These are phyloP conservation scores for Diplodia sapinea DNA, from an alignment of 2,329 filamentous ascomycete species.

Conservation along the genomic window DNA sequence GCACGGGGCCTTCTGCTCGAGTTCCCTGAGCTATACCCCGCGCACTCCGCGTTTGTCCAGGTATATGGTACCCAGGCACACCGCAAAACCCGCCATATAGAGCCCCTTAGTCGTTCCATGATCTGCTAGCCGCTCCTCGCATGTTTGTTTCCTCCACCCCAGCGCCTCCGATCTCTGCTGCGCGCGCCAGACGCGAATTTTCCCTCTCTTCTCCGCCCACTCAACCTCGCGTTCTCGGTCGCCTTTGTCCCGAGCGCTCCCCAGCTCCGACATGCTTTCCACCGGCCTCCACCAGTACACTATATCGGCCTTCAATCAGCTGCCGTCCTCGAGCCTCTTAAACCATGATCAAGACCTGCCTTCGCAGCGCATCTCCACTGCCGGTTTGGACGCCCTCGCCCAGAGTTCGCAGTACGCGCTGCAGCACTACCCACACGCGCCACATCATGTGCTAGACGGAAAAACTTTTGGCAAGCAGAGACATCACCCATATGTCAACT, in stretches of 20 bases:
- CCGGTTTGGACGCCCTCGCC: constrained; percentile 69
- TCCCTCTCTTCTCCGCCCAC: constrained; percentile 19
- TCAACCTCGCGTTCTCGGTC: constrained; percentile 23
- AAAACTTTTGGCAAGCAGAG: constrained; percentile 48
- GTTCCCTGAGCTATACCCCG: constrained; percentile 44
- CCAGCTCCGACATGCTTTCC: constrained; percentile 44
- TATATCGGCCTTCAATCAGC: constrained; percentile 42
- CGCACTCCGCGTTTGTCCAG: constrained; percentile 41
- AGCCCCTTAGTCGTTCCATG: constrained; percentile 8
- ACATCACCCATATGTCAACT: constrained; percentile 46
- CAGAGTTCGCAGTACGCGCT: constrained; percentile 76
- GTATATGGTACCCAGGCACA: constrained; percentile 47
- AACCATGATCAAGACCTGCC: constrained; percentile 59
- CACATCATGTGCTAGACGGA: constrained; percentile 44
- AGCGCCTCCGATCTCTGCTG: constrained; percentile 3
- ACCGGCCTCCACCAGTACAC: constrained; percentile 48
- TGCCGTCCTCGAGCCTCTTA: constrained; percentile 61
- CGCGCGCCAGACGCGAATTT: constrained; percentile 29
- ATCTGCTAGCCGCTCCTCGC: constrained; percentile 11
- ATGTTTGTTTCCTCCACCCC: constrained; percentile 27
- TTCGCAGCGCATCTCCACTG: constrained; percentile 49
- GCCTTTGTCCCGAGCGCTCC: constrained; percentile 15
- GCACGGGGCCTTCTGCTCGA: constrained; percentile 31
- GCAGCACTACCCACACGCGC: constrained; percentile 55
- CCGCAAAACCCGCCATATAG: constrained; percentile 35